A percentile compares a stretch with the other conserved stretches of the same genome.
phyloP scores from a whole-genome alignment of 2,329 filamentous ascomycete genomes.

The Aspergillus pseudoterreus region DNA sequence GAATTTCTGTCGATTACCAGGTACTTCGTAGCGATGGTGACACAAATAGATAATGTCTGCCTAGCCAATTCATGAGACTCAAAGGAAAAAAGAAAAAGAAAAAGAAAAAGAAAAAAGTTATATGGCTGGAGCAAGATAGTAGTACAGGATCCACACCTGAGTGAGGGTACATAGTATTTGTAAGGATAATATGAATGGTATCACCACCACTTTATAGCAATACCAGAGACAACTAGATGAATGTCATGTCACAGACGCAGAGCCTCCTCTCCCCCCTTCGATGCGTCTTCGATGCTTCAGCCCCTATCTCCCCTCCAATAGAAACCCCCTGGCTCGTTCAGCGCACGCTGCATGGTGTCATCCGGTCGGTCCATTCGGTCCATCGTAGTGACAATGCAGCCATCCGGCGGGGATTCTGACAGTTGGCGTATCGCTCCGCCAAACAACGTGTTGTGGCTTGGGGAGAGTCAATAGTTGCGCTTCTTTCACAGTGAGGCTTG shows the following conservation, averaged over 20 bases:
- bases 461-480: constrained; percentile 10
- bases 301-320: constrained; percentile 2
- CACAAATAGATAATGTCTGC: background rate
- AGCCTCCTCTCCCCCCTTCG: constrained; percentile 16
- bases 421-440: constrained; percentile 7
- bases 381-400: constrained; percentile 10
- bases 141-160: too few relatives aligned
- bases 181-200: too few relatives aligned
- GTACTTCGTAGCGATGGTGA: background rate
- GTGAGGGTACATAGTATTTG: too few relatives aligned
- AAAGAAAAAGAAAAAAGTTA: background rate
- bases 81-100: too few relatives aligned
- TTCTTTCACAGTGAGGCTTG: constrained; percentile 8
- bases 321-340: background rate
- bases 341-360: constrained; percentile 10
- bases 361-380: background rate
- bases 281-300: constrained; percentile 29
- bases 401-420: constrained; percentile 8
- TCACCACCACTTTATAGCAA: too few relatives aligned
- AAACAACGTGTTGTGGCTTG: constrained; percentile 18
- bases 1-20: background rate
- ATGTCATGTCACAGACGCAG: background rate
- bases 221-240: too few relatives aligned
- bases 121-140: too few relatives aligned
- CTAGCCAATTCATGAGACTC: background rate